A percentile compares a stretch with the other conserved stretches of the same genome.
Evolutionary conservation across 768 basidiomycete genomes (phyloP).

Genomic region (Albatrellus ellisii): DNA sequence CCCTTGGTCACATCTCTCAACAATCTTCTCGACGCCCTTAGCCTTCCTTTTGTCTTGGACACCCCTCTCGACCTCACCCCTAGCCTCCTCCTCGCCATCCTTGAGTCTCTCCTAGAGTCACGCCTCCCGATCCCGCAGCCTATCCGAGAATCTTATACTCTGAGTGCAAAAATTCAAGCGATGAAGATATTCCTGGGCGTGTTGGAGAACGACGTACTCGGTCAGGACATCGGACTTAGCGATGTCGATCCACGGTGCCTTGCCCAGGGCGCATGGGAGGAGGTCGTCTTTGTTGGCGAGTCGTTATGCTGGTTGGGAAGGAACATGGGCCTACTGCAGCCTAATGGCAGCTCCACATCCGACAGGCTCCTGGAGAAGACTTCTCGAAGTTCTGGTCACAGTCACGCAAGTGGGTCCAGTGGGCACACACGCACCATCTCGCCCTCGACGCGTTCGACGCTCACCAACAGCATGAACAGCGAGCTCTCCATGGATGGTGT

Average conservation of each 20-base stretch:
- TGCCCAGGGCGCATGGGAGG: constrained; percentile 51
- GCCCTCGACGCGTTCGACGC: constrained; percentile 22
- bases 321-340: constrained; percentile 24
- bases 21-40: constrained; percentile 18
- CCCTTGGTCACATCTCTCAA: constrained; percentile 18
- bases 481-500: constrained; percentile 20
- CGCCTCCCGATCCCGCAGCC: constrained; percentile 35
- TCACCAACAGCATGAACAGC: constrained; percentile 21
- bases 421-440: constrained; percentile 12
- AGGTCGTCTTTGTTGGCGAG: constrained; percentile 51
- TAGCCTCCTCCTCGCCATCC: constrained; percentile 52
- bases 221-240: constrained; percentile 47
- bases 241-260: constrained; percentile 52
- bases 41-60: constrained; percentile 22
- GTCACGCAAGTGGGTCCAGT: neutral
- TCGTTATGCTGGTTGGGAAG: constrained; percentile 59
- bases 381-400: neutral
- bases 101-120: constrained; percentile 44
- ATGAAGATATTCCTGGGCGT: constrained; percentile 71
- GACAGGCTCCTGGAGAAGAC: constrained; percentile 4
- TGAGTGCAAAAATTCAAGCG: constrained; percentile 36
- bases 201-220: constrained; percentile 50
- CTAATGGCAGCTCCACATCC: constrained; percentile 1
- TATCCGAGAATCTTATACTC: constrained; percentile 24
- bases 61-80: constrained; percentile 48